phyloP scores from a whole-genome alignment of 371 early-diverging fungal genomes.

The Lichtheimia hyalospora region DNA sequence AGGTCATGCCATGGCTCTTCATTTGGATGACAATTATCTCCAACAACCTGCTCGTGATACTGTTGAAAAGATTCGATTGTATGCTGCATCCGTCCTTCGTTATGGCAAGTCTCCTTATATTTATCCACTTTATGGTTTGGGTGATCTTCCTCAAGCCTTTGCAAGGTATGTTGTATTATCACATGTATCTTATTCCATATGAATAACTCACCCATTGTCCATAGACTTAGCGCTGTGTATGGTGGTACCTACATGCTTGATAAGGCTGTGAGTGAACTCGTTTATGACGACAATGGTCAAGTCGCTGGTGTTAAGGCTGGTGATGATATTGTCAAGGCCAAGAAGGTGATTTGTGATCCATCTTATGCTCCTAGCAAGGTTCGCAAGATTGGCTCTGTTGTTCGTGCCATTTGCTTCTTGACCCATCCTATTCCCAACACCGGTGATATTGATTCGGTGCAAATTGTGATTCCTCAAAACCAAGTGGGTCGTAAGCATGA shows the following conservation, averaged over 20 bases:
- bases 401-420: constrained; percentile 95
- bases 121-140: constrained; percentile 99
- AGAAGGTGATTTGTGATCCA: constrained; percentile 94
- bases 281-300: constrained; percentile 76
- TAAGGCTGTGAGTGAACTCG: constrained; percentile 85
- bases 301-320: constrained; percentile 89
- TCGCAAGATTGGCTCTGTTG: constrained; percentile 79
- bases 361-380: constrained; percentile 84
- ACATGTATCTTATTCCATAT: not conserved
- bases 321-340: constrained; percentile 79
- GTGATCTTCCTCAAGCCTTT: constrained; percentile 99
- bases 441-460: constrained; percentile 88
- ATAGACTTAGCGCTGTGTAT: constrained; percentile 90
- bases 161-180: constrained; percentile 71
- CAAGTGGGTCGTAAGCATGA: constrained; percentile 92
- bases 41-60: constrained; percentile 86
- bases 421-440: constrained; percentile 93
- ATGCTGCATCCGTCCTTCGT: constrained; percentile 91
- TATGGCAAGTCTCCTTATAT: constrained; percentile 99
- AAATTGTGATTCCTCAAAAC: constrained; percentile 96
- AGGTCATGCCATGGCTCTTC: constrained; percentile 97
- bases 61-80: constrained; percentile 93
- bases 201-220: not conserved
- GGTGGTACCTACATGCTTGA: constrained; percentile 98
- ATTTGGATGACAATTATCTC: constrained; percentile 94